Evolutionary conservation across 805 yeast genomes (phyloP), one percentile per base, ranked within the genome.

Genomic region (Kodamaea fukazawae): DNA sequence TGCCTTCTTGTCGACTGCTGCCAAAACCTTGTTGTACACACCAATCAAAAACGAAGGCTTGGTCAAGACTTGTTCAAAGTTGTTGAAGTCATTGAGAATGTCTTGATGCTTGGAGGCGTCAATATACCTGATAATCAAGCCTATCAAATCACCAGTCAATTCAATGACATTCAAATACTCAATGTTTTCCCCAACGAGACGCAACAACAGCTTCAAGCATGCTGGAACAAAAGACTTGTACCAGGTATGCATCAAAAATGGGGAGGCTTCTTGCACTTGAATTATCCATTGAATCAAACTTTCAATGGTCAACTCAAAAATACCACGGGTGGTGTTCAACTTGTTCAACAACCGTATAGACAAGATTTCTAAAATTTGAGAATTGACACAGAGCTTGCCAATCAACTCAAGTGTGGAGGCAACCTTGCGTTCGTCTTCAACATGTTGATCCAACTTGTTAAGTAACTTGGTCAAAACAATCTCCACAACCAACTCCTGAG

Each of bases 1-100:
- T 1, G 50, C 52, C 0, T 63, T 41, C 46, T 73, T 77, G 49
- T 79, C 84, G 12, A 81, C 52, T 13, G 74, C 76, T 3, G 82
- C 70, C 7, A 82, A 36, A 1, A 81, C 50, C 44, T 75, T 78
- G 27, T 64, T 65, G 44, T 45, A 35, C 45, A 51, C 9, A 1
- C 68, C 58, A 14, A 77, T 61, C 12, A 67, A 52, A 12, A 65
- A 58, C 6, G 57, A 51, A 4, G 72, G 61, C 0, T 26, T 28
- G 2, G 48, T 49, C 2, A 61, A 35, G 1, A 70, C 38, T 16
- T 55, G 47, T 3, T 52, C 15, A 14, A 81, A 78, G 3, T 69
- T 25, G 9, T 61, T 49, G 17, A 69, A 59, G 10, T 67, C 69
- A 29, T 66, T 54, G 6, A 79, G 46, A 7, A 79, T 54, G 1